Evolutionary conservation across 2,329 filamentous ascomycete species (phyloP).

Genomic region (Trichoderma gracile): DNA sequence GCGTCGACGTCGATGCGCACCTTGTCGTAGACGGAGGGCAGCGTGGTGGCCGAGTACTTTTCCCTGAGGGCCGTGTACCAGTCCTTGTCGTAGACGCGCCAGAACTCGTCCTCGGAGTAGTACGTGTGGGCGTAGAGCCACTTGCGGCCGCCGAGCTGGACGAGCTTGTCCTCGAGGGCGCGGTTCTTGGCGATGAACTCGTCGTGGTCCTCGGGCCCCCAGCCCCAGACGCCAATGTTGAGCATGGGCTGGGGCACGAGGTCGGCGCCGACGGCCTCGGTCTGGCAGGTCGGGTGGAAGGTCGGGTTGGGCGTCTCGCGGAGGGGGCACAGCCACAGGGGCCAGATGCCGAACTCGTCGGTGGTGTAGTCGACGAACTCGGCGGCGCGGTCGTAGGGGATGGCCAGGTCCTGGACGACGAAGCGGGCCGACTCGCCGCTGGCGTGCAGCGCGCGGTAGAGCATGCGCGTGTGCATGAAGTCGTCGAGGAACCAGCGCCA

Average conservation of each 20-base stretch:
- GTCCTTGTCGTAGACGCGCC: slow-evolving; percentile 58
- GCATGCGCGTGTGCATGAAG: slow-evolving; percentile 72
- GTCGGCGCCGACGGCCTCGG: slow-evolving; percentile 29
- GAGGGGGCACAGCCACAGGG: slow-evolving; percentile 61
- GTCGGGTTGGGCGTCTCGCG: slow-evolving; percentile 49
- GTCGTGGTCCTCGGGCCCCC: slow-evolving; percentile 57
- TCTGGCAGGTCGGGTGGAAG: slow-evolving; percentile 55
- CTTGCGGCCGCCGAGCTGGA: slow-evolving; percentile 73
- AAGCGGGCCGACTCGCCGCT: slow-evolving; percentile 65
- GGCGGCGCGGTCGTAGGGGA: slow-evolving; percentile 55
- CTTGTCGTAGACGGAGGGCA: slow-evolving; percentile 72
- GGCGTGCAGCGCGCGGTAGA: slow-evolving; percentile 70
- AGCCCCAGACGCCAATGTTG: slow-evolving; percentile 78
- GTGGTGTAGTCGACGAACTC: slow-evolving; percentile 58
- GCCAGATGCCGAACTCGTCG: slow-evolving; percentile 56
- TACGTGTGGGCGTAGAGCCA: slow-evolving; percentile 88
- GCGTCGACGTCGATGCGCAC: slow-evolving; percentile 57
- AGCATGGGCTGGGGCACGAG: slow-evolving; percentile 47
- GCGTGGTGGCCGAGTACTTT: slow-evolving; percentile 61
- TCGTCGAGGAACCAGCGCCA: slow-evolving; percentile 71
- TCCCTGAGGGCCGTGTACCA: slow-evolving; percentile 64
- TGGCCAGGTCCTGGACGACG: slow-evolving; percentile 67
- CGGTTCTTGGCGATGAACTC: slow-evolving; percentile 71
- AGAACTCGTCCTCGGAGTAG: slow-evolving; percentile 73
- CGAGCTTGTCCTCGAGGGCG: slow-evolving; percentile 68